Base-by-base conservation (phyloP, 208 protist genomes). In the Trypanosoma grayi region DNA sequence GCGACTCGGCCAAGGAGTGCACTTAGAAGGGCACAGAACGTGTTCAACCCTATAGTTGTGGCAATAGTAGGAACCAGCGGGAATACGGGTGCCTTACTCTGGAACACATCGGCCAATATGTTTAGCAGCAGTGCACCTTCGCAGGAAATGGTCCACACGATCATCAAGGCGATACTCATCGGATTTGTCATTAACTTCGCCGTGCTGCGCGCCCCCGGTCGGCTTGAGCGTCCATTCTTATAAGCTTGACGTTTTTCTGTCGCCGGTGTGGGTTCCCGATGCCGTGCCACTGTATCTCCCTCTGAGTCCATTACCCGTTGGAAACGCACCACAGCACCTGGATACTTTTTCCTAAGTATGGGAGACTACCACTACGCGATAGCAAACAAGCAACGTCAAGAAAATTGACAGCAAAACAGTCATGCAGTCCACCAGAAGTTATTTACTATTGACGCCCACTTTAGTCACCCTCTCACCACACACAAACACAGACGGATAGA, bases 61-160 rank as follows among this genome's bases (percentile, higher is more conserved):
- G 53, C 39, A 20, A 82, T 53, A 1, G 79, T 64, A 22, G 77
- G 73, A 8, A 58, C 18, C 25, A 80, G 60, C 22, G 80, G 80
- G 30, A 90, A 85, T 7, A 45, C 56, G n/a, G 75, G 56, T 1
- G 60, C 60, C 11, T 76, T 33, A 2, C 50, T 66, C 52, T 93
- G 87, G 60, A 93, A 90, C 5, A 89, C 70, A 60, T 93, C 87
- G 4, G 69, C 54, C 10, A 90, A 58, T 43, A 89, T 73, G 43
- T 79, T 76, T 13, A 90, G 75, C 7, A 78, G 44, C 22, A 90
- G 46, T 27, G 72, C 54, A 1, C 58, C 53, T 10, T 78, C 47
- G n/a, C 73, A 45, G 11, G 66, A 57, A 30, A 85, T 43, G 14
- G 70, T 24, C 78, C 80, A 90, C 30, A 86, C 30, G 1, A 71